Conservation (phyloP, 1,139 yeast species). For the Pneumocystis canis region DNA sequence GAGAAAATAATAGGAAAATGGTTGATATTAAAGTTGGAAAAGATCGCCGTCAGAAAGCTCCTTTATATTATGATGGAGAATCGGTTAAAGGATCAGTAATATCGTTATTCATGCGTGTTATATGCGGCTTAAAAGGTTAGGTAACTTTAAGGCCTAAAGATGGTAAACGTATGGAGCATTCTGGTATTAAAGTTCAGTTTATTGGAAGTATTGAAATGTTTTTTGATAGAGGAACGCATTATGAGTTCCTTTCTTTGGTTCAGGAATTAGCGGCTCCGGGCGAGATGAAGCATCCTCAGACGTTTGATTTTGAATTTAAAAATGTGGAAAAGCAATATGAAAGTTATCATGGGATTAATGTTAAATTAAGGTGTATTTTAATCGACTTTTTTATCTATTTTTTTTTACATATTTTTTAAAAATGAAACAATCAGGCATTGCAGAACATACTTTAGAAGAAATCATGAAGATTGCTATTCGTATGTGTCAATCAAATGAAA, state of each 20-base stretch:
- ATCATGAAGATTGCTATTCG: slow-evolving; percentile 61
- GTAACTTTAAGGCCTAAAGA: slow-evolving; percentile 74
- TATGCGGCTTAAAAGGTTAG: slow-evolving; percentile 2
- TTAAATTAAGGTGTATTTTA: slow-evolving; percentile 64
- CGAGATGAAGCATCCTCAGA: slow-evolving; percentile 69
- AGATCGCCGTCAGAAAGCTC: slow-evolving; percentile 59
- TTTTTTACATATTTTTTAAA: too few relatives aligned
- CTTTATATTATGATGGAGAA: slow-evolving; percentile 84
- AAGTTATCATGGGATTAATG: slow-evolving; percentile 79
- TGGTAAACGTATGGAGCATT: slow-evolving; percentile 77
- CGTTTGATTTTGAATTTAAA: slow-evolving; percentile 72
- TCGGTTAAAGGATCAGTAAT: slow-evolving; percentile 59
- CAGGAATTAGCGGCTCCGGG: slow-evolving; percentile 90
- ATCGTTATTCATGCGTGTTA: neutral
- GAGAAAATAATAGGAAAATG: slow-evolving; percentile 62
- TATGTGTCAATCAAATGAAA: slow-evolving; percentile 8
- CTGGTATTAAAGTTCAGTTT: slow-evolving; percentile 76
- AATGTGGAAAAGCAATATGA: slow-evolving; percentile 91
- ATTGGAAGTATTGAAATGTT: slow-evolving; percentile 55
- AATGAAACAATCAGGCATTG: slow-evolving; percentile 51
- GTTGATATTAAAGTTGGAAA: slow-evolving; percentile 41
- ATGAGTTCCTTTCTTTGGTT: slow-evolving; percentile 73
- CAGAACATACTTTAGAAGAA: slow-evolving; percentile 58
- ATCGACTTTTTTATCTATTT: too few relatives aligned
- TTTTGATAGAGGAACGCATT: slow-evolving; percentile 35